Percentiles rank a stretch among this genome's conserved stretches.
Conservation (phyloP, 2,329 filamentous ascomycete genomes). For the Pseudopithomyces chartarum region DNA sequence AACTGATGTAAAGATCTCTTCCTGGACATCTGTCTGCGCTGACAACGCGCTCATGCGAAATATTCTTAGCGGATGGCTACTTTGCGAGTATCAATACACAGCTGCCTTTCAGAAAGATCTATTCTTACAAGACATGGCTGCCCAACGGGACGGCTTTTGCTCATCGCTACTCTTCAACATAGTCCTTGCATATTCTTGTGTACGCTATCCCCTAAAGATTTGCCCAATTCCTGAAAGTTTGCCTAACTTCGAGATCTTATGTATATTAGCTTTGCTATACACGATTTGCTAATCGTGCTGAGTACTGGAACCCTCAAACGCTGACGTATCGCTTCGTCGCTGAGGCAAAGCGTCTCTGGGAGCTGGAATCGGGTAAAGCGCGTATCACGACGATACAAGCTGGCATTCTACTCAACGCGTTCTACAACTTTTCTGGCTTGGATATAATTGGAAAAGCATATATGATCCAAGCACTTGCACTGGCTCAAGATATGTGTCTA, state of each 20-base stretch:
- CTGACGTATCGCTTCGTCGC: slow-evolving; percentile 14
- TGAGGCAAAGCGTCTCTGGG: slow-evolving; percentile 19
- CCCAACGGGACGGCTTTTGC: slow-evolving; percentile 7
- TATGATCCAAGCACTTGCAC: slow-evolving; percentile 3
- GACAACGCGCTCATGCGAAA: slow-evolving; percentile 22
- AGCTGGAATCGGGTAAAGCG: slow-evolving; percentile 3
- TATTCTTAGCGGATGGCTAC: slow-evolving; percentile 9
- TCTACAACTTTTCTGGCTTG: slow-evolving; percentile 8
- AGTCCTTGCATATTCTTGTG: slow-evolving; percentile 10
- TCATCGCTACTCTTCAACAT: slow-evolving; percentile 13
- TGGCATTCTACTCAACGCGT: slow-evolving; percentile 7
- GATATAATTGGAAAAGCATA: slow-evolving; percentile 8
- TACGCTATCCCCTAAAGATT: too few species aligned
- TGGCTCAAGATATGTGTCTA: slow-evolving; percentile 7
- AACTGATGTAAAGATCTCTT: slow-evolving; percentile 16
- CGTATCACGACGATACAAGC: slow-evolving; percentile 14
- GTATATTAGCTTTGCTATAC: slow-evolving; percentile 9
- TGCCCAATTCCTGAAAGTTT: too few species aligned
- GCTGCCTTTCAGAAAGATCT: slow-evolving; percentile 13
- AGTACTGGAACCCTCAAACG: slow-evolving; percentile 16
- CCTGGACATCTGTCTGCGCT: slow-evolving; percentile 23
- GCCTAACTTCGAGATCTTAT: too few species aligned
- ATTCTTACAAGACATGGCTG: slow-evolving; percentile 14
- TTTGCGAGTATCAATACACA: slow-evolving; percentile 8
- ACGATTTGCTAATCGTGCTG: slow-evolving; percentile 1